Evolutionary conservation across 306 rosid genomes (phyloP), one percentile per base, ranked within the genome.

Genomic region (Medicago lupulina): DNA sequence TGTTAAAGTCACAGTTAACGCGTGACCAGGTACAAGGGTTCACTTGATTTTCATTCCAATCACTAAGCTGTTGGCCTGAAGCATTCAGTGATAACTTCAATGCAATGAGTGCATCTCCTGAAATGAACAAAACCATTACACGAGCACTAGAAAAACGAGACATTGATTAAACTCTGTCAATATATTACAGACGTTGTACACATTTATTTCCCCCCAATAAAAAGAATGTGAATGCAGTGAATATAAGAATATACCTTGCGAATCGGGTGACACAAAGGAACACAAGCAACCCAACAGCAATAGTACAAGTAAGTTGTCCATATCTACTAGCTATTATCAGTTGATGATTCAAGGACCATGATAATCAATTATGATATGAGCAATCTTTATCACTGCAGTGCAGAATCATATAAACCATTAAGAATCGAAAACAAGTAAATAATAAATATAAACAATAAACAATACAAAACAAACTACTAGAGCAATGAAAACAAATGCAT

Each of bases 11-110:
- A 54, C 99, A 96, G 73, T 71, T 76, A 79, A 96, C 91, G 83
- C 81, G 88, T 70, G 97, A 77, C 99, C 99, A 96, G 55, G 98
- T 90, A 85, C 99, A 96, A 38, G 99, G 99, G 70, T 92, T 90
- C 38, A 96, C 99, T 92, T 86, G 96, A 85, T 90, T 86, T 58
- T 54, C 83, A 65, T 88, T 92, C 99, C 99, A 96, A 84, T 92
- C 97, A 69, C 62, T 75, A 81, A 96, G 99, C 83, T 89, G 93
- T 77, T 34, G 31, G 41, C 69, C 40, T 59, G 97, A 86, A 73
- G 90, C 90, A 83, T 88, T 89, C 85, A 96, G 71, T 8, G 94
- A 83, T 9, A 0, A 2, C 79, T 25, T 90, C 88, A 96, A 81
- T 41, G 90, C 85, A 88, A 0, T 82, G 43, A 96, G 89, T 10